Conservation (phyloP, 2,329 filamentous ascomycete species). For the Colletotrichum sp. region DNA sequence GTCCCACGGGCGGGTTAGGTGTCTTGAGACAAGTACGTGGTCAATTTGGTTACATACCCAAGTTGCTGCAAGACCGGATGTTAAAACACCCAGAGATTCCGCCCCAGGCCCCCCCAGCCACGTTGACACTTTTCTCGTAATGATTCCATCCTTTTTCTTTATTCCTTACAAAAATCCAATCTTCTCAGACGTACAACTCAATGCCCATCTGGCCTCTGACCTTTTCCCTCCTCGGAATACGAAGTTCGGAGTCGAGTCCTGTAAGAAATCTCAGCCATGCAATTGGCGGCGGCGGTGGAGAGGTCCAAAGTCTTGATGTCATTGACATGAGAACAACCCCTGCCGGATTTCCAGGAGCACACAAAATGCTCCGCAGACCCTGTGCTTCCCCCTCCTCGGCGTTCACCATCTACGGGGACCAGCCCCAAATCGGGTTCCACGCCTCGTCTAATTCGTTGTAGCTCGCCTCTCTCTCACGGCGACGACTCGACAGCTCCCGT, state of each 20-base stretch:
- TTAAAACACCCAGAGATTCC: not conserved
- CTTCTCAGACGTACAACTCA: not conserved
- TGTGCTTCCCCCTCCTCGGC: not conserved
- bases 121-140: not conserved
- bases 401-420: not conserved
- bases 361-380: not conserved
- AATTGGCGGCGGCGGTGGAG: not conserved
- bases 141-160: not conserved
- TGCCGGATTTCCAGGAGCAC: not conserved
- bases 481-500: not conserved
- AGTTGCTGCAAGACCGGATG: not conserved
- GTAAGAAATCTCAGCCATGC: not conserved
- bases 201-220: not conserved
- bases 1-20: not conserved
- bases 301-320: conserved; percentile 15
- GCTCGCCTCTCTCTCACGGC: not conserved
- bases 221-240: not conserved
- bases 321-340: conserved; percentile 2
- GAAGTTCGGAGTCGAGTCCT: not conserved
- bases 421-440: not conserved
- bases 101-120: not conserved
- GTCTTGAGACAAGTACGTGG: not conserved
- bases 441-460: not conserved
- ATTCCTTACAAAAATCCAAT: not conserved
- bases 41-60: not conserved